phyloP scores from a whole-genome alignment of 371 early-diverging fungal species.

The Thermomucor indicae-seudaticae region DNA sequence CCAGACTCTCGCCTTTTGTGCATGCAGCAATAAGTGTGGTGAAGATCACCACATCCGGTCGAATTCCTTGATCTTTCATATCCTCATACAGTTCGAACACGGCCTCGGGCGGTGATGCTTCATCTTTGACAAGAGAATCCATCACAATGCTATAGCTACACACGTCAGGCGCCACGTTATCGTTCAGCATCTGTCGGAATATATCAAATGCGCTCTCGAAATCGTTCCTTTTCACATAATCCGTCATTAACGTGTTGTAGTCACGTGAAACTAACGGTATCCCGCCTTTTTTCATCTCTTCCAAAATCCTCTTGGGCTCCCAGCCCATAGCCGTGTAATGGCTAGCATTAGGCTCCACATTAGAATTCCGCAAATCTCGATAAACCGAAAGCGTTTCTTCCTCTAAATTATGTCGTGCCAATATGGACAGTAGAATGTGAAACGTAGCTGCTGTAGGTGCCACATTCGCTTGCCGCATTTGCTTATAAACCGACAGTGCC shows the following conservation, averaged over 20 bases:
- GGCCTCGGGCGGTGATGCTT: constrained; percentile 6
- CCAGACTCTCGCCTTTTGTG: constrained; percentile 11
- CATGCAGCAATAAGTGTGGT: constrained; percentile 27
- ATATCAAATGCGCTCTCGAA: constrained; percentile 28
- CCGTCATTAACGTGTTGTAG: constrained; percentile 27
- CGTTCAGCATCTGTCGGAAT: constrained; percentile 22
- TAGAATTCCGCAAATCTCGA: constrained; percentile 12
- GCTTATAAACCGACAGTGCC: constrained; percentile 22
- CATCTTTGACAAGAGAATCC: constrained; percentile 31
- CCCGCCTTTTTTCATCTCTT: constrained; percentile 14
- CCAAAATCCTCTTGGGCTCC: constrained; percentile 19
- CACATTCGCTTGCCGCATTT: constrained; percentile 31
- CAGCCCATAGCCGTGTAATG: constrained; percentile 24
- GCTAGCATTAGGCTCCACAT: constrained; percentile 1
- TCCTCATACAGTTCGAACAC: constrained; percentile 32
- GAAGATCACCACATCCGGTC: constrained; percentile 26
- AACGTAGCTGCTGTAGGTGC: constrained; percentile 24
- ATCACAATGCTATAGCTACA: constrained; percentile 36
- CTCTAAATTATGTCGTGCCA: constrained; percentile 1
- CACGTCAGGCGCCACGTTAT: constrained; percentile 17
- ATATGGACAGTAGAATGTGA: constrained; percentile 17
- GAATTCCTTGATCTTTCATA: constrained; percentile 23
- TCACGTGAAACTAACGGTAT: constrained; percentile 8
- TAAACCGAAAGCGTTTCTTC: constrained; percentile 13
- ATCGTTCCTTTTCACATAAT: constrained; percentile 22